phyloP scores from a whole-genome alignment of 257 asterid genomes.

The Ehretia macrophylla region DNA sequence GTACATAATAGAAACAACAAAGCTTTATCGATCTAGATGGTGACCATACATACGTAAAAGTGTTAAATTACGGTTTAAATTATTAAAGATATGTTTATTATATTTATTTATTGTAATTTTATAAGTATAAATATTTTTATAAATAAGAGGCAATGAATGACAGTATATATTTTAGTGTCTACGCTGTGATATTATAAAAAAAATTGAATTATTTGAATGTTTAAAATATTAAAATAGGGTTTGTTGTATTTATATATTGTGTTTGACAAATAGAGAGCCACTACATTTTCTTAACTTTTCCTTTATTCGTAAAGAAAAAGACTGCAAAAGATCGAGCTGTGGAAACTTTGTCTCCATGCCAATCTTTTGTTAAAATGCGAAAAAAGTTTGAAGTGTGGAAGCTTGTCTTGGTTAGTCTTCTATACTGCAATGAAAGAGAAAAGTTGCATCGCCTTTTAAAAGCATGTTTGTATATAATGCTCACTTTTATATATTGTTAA shows the following conservation, averaged over 20 bases:
- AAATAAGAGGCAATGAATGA: no score
- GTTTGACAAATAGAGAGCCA: no score
- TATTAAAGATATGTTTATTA: no score
- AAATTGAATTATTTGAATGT: no score
- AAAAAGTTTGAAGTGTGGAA: slow-evolving; percentile 34
- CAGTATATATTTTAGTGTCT: no score
- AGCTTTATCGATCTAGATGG: not conserved
- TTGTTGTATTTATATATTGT: no score
- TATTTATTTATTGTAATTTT: not conserved
- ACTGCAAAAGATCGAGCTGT: slow-evolving; percentile 70
- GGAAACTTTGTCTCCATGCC: slow-evolving; percentile 90
- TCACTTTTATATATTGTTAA: slow-evolving; percentile 33
- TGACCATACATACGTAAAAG: not conserved
- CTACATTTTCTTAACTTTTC: slow-evolving; percentile 42
- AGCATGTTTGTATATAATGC: slow-evolving; percentile 35
- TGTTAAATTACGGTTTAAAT: no score
- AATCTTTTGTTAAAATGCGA: no score
- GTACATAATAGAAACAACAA: not conserved
- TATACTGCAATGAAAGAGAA: slow-evolving; percentile 34
- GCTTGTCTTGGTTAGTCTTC: slow-evolving; percentile 26
- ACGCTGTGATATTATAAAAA: no score
- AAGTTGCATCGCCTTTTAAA: slow-evolving; percentile 54
- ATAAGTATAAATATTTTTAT: not conserved
- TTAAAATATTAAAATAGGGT: no score
- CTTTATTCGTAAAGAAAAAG: slow-evolving; percentile 29